These are phyloP conservation scores for Flaveria trinervia DNA, from an alignment of 129 eudicot species.

Conservation along the genomic window DNA sequence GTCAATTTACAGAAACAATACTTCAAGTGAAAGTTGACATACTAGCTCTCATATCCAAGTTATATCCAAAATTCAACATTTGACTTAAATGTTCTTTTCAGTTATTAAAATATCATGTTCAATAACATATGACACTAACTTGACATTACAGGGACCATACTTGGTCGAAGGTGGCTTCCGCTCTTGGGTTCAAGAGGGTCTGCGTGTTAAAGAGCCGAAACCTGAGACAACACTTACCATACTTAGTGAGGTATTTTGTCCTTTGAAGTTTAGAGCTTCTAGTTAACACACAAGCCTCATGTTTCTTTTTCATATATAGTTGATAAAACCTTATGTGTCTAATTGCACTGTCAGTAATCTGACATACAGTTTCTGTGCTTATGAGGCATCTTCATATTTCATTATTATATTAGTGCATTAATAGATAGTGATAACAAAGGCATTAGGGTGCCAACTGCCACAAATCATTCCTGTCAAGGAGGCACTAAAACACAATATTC, in stretches of 20 bases:
- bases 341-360: not conserved
- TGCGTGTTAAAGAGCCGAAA: slow-evolving; percentile 76
- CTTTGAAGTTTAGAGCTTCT: slow-evolving; percentile 8
- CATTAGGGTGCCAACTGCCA: not conserved
- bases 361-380: not conserved
- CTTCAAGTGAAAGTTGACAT: slow-evolving; percentile 18
- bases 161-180: slow-evolving; percentile 84
- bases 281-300: not conserved
- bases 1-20: not conserved
- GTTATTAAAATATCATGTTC: slow-evolving; percentile 11
- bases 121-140: slow-evolving; percentile 10
- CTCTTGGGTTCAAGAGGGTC: slow-evolving; percentile 84
- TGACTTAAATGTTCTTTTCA: slow-evolving; percentile 19
- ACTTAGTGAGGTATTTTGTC: slow-evolving; percentile 72
- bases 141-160: slow-evolving; percentile 65
- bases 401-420: slow-evolving; percentile 1
- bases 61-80: slow-evolving; percentile 9
- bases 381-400: not conserved
- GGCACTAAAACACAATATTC: not conserved
- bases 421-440: not conserved
- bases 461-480: not conserved
- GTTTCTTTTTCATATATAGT: not conserved
- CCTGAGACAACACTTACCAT: slow-evolving; percentile 89
- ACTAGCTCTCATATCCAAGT: slow-evolving; percentile 10
- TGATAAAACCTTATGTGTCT: not conserved